Base-by-base conservation (phyloP, 225 moss, liverwort and hornwort genomes). In the Antitrichia curtipendula region DNA sequence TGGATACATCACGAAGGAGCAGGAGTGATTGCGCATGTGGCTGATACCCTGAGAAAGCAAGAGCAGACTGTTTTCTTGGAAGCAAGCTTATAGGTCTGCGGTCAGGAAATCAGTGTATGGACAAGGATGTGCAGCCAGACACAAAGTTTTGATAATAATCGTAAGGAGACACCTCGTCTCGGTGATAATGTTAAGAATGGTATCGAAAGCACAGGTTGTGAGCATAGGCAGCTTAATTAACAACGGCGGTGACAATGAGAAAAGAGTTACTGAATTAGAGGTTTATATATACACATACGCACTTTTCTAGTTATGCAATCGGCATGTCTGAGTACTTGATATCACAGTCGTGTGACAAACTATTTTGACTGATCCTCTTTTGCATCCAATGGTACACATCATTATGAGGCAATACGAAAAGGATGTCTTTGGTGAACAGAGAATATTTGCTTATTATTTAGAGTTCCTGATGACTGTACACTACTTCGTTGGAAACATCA, bases 1-100 rank as follows among this genome's bases (percentile, higher is more conserved):
- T 92, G 95, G 96, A 80, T 96, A 31, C 92, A 95, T 86, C 90
- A 90, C 28, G 96, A 96, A 75, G 98, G 96, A 28, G 92, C 90
- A 25, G 96, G 95, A 52, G 98, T 98, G 29, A 91, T 98, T 47
- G 91, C 92, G 21, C 98, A 98, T 73, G 92, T 98, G 54, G 94
- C 92, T 45, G 96, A 96, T 89, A 90, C 91, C 12, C 74, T 96
- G 41, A 87, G 89, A 69, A 85, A 94, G 47, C 94, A 91, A 82
- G 96, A 96, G 84, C 88, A 89, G 81, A 57, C 57, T 43, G 78
- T 78, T 32, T 86, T 86, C 50, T 60, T 86, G 38, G 80, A 70
- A 71, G 86, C 86, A 53, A 92, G 88, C 80, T 83, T 91, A 58
- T 88, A 88, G 38, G 32, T 75, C 68, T 21, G 25, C 77, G 36